Evolutionary conservation across 495 filamentous ascomycete genomes (phyloP).

Genomic region (Penicillium arizonense): DNA sequence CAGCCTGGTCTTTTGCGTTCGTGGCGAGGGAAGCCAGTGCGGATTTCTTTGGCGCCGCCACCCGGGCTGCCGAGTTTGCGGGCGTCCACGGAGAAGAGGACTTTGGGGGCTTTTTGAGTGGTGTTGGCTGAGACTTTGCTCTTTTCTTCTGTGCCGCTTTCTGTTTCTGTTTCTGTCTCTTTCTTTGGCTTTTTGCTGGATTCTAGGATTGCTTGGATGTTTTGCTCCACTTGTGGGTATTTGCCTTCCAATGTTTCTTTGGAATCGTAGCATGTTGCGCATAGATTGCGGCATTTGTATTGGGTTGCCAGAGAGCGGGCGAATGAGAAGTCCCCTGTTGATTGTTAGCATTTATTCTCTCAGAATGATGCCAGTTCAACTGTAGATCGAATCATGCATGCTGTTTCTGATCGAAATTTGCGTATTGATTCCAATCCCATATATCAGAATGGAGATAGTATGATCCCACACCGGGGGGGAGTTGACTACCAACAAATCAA

Average conservation of each 20-base stretch:
- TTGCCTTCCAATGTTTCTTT: conserved; percentile 57
- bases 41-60: conserved; percentile 43
- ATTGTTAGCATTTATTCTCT: conserved; percentile 10
- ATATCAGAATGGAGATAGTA: neutral
- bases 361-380: neutral
- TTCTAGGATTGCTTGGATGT: conserved; percentile 53
- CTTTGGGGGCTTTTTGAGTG: conserved; percentile 18
- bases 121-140: neutral
- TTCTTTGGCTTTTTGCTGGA: conserved; percentile 7
- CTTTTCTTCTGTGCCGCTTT: neutral
- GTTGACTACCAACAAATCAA: neutral
- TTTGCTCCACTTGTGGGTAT: conserved; percentile 70
- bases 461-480: no score
- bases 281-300: conserved; percentile 66
- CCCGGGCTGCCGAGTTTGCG: conserved; percentile 57
- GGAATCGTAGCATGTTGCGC: conserved; percentile 62
- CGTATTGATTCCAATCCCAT: conserved; percentile 2
- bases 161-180: neutral
- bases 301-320: conserved; percentile 68
- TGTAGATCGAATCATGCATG: neutral
- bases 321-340: conserved; percentile 79
- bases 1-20: conserved; percentile 35
- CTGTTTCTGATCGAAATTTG: neutral
- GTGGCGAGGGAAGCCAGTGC: conserved; percentile 27
- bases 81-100: conserved; percentile 74